phyloP scores from a whole-genome alignment of 768 basidiomycete genomes.

The Kondoa subrosea region DNA sequence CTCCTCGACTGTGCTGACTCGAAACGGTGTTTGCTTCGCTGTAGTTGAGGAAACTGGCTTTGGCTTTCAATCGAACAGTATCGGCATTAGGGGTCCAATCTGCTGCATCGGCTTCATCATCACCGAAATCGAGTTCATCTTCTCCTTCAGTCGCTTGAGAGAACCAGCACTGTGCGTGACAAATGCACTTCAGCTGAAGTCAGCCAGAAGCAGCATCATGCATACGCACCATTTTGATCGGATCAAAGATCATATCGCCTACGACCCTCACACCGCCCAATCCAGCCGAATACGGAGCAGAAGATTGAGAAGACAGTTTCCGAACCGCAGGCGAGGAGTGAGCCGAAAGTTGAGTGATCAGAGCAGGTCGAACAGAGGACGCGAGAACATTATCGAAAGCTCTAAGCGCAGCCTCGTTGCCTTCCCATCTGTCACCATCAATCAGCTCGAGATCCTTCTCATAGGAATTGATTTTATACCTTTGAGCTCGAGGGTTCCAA shows the following conservation, averaged over 20 bases:
- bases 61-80: neutral
- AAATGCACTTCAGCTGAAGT: too few relatives aligned
- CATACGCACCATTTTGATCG: conserved; percentile 62
- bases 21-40: neutral
- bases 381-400: conserved; percentile 71
- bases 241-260: conserved; percentile 97
- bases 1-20: neutral
- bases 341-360: conserved; percentile 40
- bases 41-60: conserved; percentile 3
- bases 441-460: neutral
- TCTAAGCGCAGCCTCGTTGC: conserved; percentile 76
- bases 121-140: conserved; percentile 36
- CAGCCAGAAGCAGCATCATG: neutral
- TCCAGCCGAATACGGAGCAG: conserved; percentile 5
- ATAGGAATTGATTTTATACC: too few relatives aligned
- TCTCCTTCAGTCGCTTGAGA: conserved; percentile 83
- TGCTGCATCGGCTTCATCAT: conserved; percentile 12
- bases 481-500: conserved; percentile 56
- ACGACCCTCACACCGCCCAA: conserved; percentile 59
- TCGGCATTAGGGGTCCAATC: conserved; percentile 1
- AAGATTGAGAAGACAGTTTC: neutral
- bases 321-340: neutral
- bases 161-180: conserved; percentile 70
- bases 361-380: conserved; percentile 74
- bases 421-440: conserved; percentile 51